Conservation (phyloP, 495 filamentous ascomycete species). For the Podospora pseudoanserina region DNA sequence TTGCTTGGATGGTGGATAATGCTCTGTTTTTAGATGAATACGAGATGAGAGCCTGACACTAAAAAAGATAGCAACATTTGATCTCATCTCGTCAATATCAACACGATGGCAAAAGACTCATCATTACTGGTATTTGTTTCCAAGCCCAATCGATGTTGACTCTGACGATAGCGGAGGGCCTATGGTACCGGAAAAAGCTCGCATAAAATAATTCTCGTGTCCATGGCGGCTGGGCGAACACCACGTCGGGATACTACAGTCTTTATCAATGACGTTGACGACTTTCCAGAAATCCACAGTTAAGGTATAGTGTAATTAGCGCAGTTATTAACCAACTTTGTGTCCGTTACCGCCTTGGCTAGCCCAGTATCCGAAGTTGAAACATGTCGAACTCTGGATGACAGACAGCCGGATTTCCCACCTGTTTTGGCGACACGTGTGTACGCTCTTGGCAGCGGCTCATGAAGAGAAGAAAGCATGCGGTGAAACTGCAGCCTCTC, state of each 20-base stretch:
- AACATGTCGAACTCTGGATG: neutral
- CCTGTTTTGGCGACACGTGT: neutral
- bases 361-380: neutral
- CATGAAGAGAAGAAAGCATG: constrained; percentile 1
- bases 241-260: neutral
- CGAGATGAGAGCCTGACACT: neutral
- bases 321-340: neutral
- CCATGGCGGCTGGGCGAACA: neutral
- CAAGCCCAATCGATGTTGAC: no score
- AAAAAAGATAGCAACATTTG: neutral
- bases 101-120: neutral
- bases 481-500: neutral
- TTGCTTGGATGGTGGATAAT: neutral
- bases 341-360: neutral
- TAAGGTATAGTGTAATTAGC: neutral
- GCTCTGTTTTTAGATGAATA: neutral
- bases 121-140: no score
- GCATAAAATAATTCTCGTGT: neutral
- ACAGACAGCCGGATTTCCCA: neutral
- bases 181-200: neutral
- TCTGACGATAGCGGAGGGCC: neutral
- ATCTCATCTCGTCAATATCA: neutral
- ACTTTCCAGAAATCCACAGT: neutral
- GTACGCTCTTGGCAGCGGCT: neutral
- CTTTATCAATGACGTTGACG: neutral